Evolutionary conservation across 768 basidiomycete species (phyloP), one percentile per base, ranked within the genome.

Genomic region (Leucocoprinus leucothites): DNA sequence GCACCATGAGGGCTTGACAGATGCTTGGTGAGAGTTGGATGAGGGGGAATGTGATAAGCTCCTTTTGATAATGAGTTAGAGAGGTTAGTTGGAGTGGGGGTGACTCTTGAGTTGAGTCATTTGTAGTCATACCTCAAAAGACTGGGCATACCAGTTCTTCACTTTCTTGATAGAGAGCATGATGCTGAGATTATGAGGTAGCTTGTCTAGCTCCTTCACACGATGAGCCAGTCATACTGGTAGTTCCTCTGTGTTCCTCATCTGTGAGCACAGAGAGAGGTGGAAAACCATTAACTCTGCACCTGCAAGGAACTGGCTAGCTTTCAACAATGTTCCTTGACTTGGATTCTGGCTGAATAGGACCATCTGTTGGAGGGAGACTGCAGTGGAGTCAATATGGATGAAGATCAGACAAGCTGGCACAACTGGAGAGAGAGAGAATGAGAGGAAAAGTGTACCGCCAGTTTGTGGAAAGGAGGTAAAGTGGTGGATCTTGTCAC

Each of bases 61-160:
- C 96, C 95, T n/a, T 98, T 9, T 21, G 5, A 19, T 9, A 8
- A 61, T 21, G 60, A 61, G 58, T 54, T 40, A 41, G 28, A 24
- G 18, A 57, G 19, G 51, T 28, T n/a, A n/a, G n/a, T n/a, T n/a
- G n/a, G n/a, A n/a, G 35, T 36, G 38, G 22, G 35, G 49, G 24
- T 38, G 22, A n/a, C n/a, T n/a, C n/a, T n/a, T 26, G 40, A 25
- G 35, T 25, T 38, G 6, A 45, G 46, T 25, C 16, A 25, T 36
- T 9, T n/a, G n/a, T n/a, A 50, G 28, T 73, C 85, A 48, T 51
- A 95, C 96, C 82, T 98, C 91, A 69, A 99, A 98, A 14, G 91
- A 93, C 75, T 98, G 93, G 0, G 96, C 96, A 69, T 99, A 99
- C 97, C 97, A 99, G 64, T 96, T 88, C 75, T 94, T 95, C 57